Evolutionary conservation across 2,329 filamentous ascomycete species (phyloP).

Genomic region (Corinectria fuckeliana): DNA sequence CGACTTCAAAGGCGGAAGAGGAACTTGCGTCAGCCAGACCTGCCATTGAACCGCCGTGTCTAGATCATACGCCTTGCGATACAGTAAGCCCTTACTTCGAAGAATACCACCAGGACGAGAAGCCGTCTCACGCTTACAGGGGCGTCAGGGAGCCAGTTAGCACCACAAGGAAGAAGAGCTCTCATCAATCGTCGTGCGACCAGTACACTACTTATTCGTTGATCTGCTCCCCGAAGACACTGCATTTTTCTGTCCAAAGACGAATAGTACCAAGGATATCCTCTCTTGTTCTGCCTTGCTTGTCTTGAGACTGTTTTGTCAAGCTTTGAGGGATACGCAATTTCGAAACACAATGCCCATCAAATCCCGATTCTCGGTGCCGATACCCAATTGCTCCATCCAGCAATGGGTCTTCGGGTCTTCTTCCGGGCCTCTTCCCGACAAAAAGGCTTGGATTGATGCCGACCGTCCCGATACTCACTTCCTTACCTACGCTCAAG

Average conservation of each 20-base stretch:
- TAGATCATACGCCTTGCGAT: background rate
- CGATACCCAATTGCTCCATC: conserved; percentile 56
- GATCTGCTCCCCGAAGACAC: conserved; percentile 1
- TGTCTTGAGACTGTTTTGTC: background rate
- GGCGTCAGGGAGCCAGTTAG: background rate
- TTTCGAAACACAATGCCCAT: conserved; percentile 56
- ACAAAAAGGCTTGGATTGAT: conserved; percentile 64
- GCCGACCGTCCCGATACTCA: conserved; percentile 71
- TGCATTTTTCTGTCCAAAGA: background rate
- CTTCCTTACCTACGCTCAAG: conserved; percentile 67
- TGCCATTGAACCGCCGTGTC: background rate
- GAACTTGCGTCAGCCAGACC: background rate
- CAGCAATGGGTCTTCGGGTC: conserved; percentile 64
- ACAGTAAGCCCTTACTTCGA: background rate
- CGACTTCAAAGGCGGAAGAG: background rate
- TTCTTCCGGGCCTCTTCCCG: conserved; percentile 49
- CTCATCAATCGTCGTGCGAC: conserved; percentile 1
- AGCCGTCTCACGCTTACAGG: background rate
- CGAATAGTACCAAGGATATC: background rate
- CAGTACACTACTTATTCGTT: background rate
- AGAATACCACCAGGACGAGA: background rate
- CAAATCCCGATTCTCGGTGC: conserved; percentile 52
- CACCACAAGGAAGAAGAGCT: background rate
- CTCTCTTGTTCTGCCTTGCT: background rate
- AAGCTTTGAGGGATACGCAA: background rate